Evolutionary conservation across 768 basidiomycete genomes (phyloP), one percentile per base, ranked within the genome.

Genomic region (Leccinum boreale): DNA sequence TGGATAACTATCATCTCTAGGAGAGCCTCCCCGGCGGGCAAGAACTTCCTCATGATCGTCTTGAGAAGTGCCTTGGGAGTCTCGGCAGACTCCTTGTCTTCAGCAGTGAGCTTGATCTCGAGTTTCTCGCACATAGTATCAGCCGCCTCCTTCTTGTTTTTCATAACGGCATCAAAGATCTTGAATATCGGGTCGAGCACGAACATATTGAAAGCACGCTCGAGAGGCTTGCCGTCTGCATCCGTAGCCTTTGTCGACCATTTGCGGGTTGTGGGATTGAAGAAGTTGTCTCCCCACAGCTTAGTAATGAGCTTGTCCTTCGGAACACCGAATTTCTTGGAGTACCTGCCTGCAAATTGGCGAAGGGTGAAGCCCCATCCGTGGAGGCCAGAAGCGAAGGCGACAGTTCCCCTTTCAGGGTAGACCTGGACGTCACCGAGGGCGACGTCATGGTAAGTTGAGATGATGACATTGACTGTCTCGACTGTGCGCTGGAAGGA

Each of bases 1-100:
- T 98, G 93, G 77, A 99, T 92, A 82, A 98, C 94, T 77, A 98
- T 98, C 97, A 99, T 99, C 84, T 98, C 97, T 78, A 99, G 75
- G 67, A 99, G 87, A 48, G 95, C 89, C 77, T 99, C 97, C 70
- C 97, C 97, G 62, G 97, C 97, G 71, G 97, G 97, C 65, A 98
- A 82, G 90, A 98, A 99, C 79, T 97, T 97, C 77, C 94, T 90
- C 97, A 99, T 98, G 77, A 98, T 75, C 66, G 89, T 87, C 81
- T 99, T 99, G 75, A 99, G 90, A 68, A 99, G 87, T 21, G 85
- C 83, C 78, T 99, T 99, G 72, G 42, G 42, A 19, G 93, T 89
- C 74, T 98, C 96, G 7, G 50, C 9, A 63, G 92, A 84, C 63
- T 97, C 97, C 69, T 86, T 87, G 81, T 97, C 96, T 1, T 95